Evolutionary conservation across 2,329 filamentous ascomycete genomes (phyloP).

Genomic region (Aschersonia sp.): DNA sequence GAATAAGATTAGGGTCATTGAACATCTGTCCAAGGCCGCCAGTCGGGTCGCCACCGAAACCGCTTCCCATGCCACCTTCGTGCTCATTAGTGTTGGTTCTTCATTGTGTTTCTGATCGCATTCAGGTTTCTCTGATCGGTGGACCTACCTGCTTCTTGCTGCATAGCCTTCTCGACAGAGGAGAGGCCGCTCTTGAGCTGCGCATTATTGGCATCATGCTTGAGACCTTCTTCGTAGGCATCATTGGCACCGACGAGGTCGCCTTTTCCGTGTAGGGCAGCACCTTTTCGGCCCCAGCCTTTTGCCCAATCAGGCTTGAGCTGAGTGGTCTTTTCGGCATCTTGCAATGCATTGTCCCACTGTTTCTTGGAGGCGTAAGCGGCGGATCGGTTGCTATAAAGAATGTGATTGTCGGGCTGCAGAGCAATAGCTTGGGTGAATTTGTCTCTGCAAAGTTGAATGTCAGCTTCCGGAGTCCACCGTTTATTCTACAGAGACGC

Average conservation of each 20-base stretch:
- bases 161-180: constrained; percentile 76
- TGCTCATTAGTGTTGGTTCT: background rate
- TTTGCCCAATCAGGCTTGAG: constrained; percentile 98
- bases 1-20: constrained; percentile 75
- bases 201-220: constrained; percentile 80
- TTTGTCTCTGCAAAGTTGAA: constrained; percentile 50
- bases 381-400: constrained; percentile 93
- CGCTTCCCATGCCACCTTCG: constrained; percentile 9
- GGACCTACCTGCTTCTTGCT: constrained; percentile 30
- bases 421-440: constrained; percentile 87
- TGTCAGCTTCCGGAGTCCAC: background rate
- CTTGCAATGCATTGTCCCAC: constrained; percentile 69
- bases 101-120: background rate
- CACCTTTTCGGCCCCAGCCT: constrained; percentile 87
- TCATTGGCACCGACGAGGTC: constrained; percentile 76
- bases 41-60: constrained; percentile 43
- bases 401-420: constrained; percentile 82
- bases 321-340: constrained; percentile 86
- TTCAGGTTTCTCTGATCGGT: background rate
- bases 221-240: constrained; percentile 87
- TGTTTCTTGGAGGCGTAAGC: constrained; percentile 80
- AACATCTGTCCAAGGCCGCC: constrained; percentile 85
- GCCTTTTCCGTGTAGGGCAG: constrained; percentile 74
- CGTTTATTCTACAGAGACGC: too few relatives aligned
- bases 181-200: constrained; percentile 82